Evolutionary conservation across 2,329 filamentous ascomycete species (phyloP).

Genomic region (Biscogniauxia mediterranea): DNA sequence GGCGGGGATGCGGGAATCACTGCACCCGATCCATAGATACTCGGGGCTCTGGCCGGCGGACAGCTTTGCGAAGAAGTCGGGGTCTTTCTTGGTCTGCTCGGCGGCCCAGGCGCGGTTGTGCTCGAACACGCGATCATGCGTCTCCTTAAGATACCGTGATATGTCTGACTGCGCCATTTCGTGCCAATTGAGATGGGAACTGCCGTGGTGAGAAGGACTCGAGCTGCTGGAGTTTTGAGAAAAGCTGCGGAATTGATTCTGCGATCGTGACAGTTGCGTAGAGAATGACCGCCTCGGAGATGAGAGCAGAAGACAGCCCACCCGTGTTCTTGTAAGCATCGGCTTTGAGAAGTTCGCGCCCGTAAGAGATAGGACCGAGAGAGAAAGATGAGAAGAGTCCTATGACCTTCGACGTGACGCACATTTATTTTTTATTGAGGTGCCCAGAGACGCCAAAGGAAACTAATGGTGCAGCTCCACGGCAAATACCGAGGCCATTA

Average conservation of each 20-base stretch:
- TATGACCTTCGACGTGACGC: neutral
- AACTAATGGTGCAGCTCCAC: neutral
- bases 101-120: conserved; percentile 67
- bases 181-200: conserved; percentile 13
- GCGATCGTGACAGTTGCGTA: neutral
- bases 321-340: conserved; percentile 8
- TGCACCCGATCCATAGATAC: conserved; percentile 87
- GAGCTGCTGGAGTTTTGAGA: conserved; percentile 12
- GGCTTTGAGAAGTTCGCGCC: conserved; percentile 8
- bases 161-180: conserved; percentile 38
- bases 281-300: neutral
- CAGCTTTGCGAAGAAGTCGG: conserved; percentile 64
- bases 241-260: neutral
- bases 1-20: conserved; percentile 87
- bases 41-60: conserved; percentile 65
- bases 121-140: conserved; percentile 66
- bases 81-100: conserved; percentile 56
- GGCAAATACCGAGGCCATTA: neutral
- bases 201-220: conserved; percentile 3
- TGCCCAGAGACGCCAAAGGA: neutral
- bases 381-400: neutral
- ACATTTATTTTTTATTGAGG: neutral
- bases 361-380: neutral
- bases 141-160: conserved; percentile 57
- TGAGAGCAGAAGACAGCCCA: conserved; percentile 16